phyloP scores from a whole-genome alignment of 2,329 filamentous ascomycete species.

The Colletotrichum agaves region DNA sequence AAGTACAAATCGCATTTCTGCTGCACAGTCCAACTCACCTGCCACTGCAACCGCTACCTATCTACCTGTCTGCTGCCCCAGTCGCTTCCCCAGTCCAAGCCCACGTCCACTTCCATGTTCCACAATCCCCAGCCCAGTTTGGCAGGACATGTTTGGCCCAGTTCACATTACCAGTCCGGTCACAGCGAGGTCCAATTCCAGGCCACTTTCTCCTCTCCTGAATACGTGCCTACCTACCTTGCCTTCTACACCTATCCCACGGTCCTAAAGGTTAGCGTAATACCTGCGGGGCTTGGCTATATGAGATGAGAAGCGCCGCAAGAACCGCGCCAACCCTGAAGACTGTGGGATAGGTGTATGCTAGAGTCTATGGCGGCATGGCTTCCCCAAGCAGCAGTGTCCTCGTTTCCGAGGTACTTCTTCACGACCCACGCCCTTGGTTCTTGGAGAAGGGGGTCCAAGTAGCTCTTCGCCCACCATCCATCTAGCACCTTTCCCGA shows the following conservation, averaged over 20 bases:
- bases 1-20: conserved; percentile 29
- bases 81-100: conserved; percentile 16
- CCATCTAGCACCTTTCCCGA: conserved; percentile 30
- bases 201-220: background rate
- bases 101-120: conserved; percentile 17
- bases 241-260: too few species aligned
- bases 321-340: too few species aligned
- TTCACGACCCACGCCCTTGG: conserved; percentile 13
- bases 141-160: conserved; percentile 2
- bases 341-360: too few species aligned
- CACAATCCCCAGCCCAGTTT: conserved; percentile 10
- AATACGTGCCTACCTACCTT: too few species aligned
- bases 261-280: too few species aligned
- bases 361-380: too few species aligned
- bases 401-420: background rate
- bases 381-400: too few species aligned
- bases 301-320: too few species aligned
- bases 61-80: background rate
- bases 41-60: background rate
- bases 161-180: background rate
- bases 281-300: too few species aligned
- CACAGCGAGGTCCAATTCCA: background rate
- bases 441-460: conserved; percentile 7
- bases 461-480: conserved; percentile 26
- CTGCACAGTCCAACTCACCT: background rate